These are phyloP conservation scores for Lineolata rhizophorae DNA, from an alignment of 495 filamentous ascomycete genomes.

Conservation along the genomic window DNA sequence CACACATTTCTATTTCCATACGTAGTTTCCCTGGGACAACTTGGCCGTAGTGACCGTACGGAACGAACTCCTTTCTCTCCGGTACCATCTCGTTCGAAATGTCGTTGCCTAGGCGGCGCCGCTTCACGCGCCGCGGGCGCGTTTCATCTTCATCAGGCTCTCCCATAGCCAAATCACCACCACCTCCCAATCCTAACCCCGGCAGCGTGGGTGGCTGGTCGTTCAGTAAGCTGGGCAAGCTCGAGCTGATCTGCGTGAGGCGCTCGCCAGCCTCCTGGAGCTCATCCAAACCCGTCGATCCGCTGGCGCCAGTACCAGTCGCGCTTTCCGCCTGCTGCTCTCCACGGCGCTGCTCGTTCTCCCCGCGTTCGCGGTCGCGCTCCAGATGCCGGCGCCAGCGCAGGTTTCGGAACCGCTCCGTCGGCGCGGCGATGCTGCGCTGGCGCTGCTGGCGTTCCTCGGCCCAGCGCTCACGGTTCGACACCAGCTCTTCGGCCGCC, in stretches of 20 bases:
- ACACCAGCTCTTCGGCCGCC: too few relatives aligned
- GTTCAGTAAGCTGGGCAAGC: background rate
- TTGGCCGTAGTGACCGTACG: constrained; percentile 65
- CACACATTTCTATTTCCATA: constrained; percentile 76
- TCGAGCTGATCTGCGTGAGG: constrained; percentile 1
- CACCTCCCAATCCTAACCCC: too few relatives aligned
- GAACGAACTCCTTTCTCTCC: constrained; percentile 21
- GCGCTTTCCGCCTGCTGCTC: too few relatives aligned
- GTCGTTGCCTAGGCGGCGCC: constrained; percentile 53
- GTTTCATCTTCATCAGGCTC: background rate
- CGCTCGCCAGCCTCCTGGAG: constrained; percentile 12
- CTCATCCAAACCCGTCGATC: background rate
- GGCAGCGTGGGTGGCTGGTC: background rate
- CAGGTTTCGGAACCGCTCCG: too few relatives aligned
- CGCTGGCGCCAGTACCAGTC: too few relatives aligned
- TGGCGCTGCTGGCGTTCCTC: too few relatives aligned
- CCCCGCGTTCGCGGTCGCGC: too few relatives aligned
- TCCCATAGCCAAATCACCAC: background rate
- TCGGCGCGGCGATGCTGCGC: too few relatives aligned
- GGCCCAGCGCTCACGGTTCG: too few relatives aligned
- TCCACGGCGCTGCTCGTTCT: too few relatives aligned
- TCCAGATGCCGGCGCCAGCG: too few relatives aligned
- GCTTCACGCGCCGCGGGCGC: constrained; percentile 24
- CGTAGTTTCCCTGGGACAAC: constrained; percentile 54
- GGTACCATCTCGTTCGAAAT: constrained; percentile 6